These are phyloP conservation scores for Vitellaria paradoxa DNA, from an alignment of 179 eudicot genomes.

Conservation along the genomic window DNA sequence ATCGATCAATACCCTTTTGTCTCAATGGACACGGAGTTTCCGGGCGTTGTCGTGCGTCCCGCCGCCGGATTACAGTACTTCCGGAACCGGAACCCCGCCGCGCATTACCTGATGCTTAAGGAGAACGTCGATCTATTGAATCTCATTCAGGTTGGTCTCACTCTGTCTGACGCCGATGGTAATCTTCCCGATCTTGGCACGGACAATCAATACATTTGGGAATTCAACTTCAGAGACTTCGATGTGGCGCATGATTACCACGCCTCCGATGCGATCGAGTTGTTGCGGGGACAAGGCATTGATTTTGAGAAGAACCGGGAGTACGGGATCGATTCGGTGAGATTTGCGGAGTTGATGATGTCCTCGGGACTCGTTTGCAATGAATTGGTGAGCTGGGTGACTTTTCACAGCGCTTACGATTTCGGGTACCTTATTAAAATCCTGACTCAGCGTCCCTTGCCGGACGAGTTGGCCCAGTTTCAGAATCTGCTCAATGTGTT, in stretches of 20 bases:
- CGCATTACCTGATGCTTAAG: slow-evolving; percentile 37
- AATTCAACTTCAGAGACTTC: slow-evolving; percentile 67
- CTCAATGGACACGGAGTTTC: slow-evolving; percentile 75
- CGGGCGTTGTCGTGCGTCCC: slow-evolving; percentile 39
- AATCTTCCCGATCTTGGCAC: slow-evolving; percentile 58
- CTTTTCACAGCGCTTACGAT: slow-evolving; percentile 69
- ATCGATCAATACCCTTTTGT: slow-evolving; percentile 37
- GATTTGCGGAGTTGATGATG: slow-evolving; percentile 55
- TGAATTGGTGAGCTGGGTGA: slow-evolving; percentile 44
- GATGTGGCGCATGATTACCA: slow-evolving; percentile 28
- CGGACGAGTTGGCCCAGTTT: slow-evolving; percentile 32
- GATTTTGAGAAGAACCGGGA: slow-evolving; percentile 40
- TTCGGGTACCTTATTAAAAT: slow-evolving; percentile 61
- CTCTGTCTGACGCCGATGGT: slow-evolving; percentile 51
- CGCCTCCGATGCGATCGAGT: slow-evolving; percentile 38
- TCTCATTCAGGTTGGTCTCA: slow-evolving; percentile 62
- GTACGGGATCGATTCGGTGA: slow-evolving; percentile 41
- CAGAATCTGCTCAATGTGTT: slow-evolving; percentile 23
- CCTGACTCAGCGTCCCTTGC: slow-evolving; percentile 38
- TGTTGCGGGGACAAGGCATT: slow-evolving; percentile 50
- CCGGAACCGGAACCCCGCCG: slow-evolving; percentile 15
- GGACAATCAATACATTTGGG: slow-evolving; percentile 50
- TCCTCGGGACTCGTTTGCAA: slow-evolving; percentile 60
- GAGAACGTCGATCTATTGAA: slow-evolving; percentile 58
- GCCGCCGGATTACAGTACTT: not conserved